phyloP scores from a whole-genome alignment of 2,329 filamentous ascomycete genomes.

The Macrophomina tecta region DNA sequence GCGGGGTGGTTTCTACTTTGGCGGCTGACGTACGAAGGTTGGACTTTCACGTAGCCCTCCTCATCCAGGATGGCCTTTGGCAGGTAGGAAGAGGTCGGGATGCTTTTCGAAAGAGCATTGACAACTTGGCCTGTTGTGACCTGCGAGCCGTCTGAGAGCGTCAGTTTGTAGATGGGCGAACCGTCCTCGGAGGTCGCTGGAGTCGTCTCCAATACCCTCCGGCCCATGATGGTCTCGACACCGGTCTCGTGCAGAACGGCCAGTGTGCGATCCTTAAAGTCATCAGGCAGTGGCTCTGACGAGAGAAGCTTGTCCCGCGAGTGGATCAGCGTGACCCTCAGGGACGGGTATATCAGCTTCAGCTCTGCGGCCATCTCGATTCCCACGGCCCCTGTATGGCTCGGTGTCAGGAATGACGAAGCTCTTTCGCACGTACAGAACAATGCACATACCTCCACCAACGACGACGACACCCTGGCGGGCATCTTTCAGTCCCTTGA shows the following conservation, averaged over 20 bases:
- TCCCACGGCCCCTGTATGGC: slow-evolving; percentile 71
- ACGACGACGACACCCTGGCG: slow-evolving; percentile 65
- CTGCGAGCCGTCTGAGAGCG: slow-evolving; percentile 49
- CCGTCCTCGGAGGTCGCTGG: neutral
- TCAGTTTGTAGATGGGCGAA: slow-evolving; percentile 36
- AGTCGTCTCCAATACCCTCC: slow-evolving; percentile 58
- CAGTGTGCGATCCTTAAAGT: slow-evolving; percentile 68
- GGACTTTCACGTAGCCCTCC: slow-evolving; percentile 70
- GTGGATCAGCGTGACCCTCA: slow-evolving; percentile 74
- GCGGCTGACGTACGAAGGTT: slow-evolving; percentile 51
- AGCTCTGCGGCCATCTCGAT: slow-evolving; percentile 83
- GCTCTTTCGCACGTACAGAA: too few relatives aligned
- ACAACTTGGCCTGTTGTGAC: slow-evolving; percentile 70
- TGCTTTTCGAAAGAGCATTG: slow-evolving; percentile 69
- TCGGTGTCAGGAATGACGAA: neutral
- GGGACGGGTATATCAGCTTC: slow-evolving; percentile 68
- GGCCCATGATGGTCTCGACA: slow-evolving; percentile 68
- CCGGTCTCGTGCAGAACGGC: slow-evolving; percentile 66
- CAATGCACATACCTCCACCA: slow-evolving; percentile 62
- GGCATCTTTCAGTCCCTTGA: slow-evolving; percentile 39
- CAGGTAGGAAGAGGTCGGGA: slow-evolving; percentile 68
- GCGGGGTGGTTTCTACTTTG: neutral
- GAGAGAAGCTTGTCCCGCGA: slow-evolving; percentile 74
- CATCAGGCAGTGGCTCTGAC: slow-evolving; percentile 72
- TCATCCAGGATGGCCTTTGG: slow-evolving; percentile 64